Evolutionary conservation across 257 asterid genomes (phyloP), one percentile per base, ranked within the genome.

Genomic region (Solanum phureja): DNA sequence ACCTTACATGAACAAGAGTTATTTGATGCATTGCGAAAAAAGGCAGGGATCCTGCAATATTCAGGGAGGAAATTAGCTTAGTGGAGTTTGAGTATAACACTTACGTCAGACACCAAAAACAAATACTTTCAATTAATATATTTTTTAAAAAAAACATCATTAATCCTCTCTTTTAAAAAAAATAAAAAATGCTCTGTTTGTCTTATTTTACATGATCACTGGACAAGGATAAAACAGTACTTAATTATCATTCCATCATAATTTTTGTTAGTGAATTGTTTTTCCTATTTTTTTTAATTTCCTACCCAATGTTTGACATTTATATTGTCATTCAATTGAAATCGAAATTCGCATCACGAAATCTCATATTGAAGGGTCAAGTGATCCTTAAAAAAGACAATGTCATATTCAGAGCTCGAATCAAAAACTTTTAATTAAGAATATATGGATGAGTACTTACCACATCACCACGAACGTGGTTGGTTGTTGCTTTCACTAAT

Each of bases 261-360:
- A 66, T 66, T 11, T 10, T 62, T 3, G 31, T 62, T 23, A 12
- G 13, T 29, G 38, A 5, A 1, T 68, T 34, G 1, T 13, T 12
- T 68, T 7, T 13, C 10, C 13, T 27, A 64, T 5, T 68, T 68
- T 13, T 68, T 18, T 13, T 3, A 11, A 44, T 7, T 69, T 71
- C 0, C 0, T 33, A 71, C 0, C 0, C 4, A 16, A 6, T 8
- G 1, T 72, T 0, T 0, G 24, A 16, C 18, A 31, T 14, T 72
- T 33, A 33, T 33, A 18, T 16, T 8, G 3, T 4, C 2, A 7
- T 6, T 16, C 3, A 35, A 72, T 33, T 72, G 23, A 72, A 33
- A 33, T 34, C 0, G 8, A 18, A 69, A 18, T 72, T 34, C 16
- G 5, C 8, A 2, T 13, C 3, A 9, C 23, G 1, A 4, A 34